Evolutionary conservation across 805 yeast genomes (phyloP).

Genomic region (Spathaspora passalidarum): DNA sequence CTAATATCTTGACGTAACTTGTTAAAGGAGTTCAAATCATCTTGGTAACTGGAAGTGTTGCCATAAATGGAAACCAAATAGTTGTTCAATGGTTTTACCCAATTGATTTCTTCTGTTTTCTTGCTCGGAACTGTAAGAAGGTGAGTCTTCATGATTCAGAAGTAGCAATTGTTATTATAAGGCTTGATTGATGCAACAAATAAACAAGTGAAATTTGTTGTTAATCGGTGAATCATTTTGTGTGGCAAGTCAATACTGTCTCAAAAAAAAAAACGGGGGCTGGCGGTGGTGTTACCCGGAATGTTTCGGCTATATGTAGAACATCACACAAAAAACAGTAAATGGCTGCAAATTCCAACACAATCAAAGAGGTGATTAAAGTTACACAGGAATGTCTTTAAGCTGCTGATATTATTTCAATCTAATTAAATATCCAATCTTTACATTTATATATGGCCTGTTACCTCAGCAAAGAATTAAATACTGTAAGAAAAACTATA

Average conservation of each 20-base stretch:
- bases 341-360: neutral
- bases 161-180: neutral
- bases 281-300: neutral
- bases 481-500: too few relatives aligned
- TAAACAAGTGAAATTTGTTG: neutral
- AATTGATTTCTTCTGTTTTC: slow-evolving; percentile 57
- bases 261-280: too few relatives aligned
- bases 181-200: neutral
- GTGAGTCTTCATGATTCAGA: slow-evolving; percentile 23
- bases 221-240: neutral
- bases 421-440: too few relatives aligned
- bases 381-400: too few relatives aligned
- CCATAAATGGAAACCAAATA: slow-evolving; percentile 68
- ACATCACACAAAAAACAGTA: neutral
- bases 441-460: too few relatives aligned
- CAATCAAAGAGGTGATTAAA: too few relatives aligned
- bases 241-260: neutral
- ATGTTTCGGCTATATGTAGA: too few relatives aligned
- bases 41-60: slow-evolving; percentile 49
- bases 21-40: slow-evolving; percentile 54
- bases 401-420: too few relatives aligned
- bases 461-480: too few relatives aligned
- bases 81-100: slow-evolving; percentile 58
- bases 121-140: slow-evolving; percentile 30
- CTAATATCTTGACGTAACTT: slow-evolving; percentile 58